Evolutionary conservation across 1,139 yeast genomes (phyloP).

Genomic region (Sugiyamaella pinicola): DNA sequence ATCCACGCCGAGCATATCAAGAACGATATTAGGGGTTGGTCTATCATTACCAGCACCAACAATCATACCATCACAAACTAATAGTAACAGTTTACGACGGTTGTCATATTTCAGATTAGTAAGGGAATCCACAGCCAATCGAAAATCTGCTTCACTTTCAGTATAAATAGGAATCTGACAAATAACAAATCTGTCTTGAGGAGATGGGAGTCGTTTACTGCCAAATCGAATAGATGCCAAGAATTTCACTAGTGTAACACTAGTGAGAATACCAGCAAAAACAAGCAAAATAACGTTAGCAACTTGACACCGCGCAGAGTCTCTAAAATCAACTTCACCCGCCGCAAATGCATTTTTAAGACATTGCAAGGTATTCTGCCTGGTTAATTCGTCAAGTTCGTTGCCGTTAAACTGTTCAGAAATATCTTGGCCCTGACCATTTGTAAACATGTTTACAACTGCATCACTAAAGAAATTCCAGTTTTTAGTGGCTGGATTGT

Average conservation of each 20-base stretch:
- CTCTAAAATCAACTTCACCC: constrained; percentile 44
- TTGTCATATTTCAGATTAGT: constrained; percentile 45
- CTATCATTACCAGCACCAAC: constrained; percentile 47
- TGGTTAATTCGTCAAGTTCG: constrained; percentile 33
- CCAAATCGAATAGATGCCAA: constrained; percentile 46
- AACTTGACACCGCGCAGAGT: constrained; percentile 45
- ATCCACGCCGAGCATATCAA: constrained; percentile 47
- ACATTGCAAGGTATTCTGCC: constrained; percentile 40
- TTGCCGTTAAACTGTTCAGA: constrained; percentile 35
- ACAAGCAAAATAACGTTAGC: constrained; percentile 45
- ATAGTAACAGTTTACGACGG: constrained; percentile 43
- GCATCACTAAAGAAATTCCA: constrained; percentile 42
- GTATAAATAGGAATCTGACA: constrained; percentile 50
- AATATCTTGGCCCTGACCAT: constrained; percentile 43
- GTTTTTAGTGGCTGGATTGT: constrained; percentile 29
- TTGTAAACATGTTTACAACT: constrained; percentile 39
- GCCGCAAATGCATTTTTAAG: constrained; percentile 42
- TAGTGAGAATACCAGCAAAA: constrained; percentile 44
- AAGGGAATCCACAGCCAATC: constrained; percentile 47
- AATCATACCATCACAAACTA: constrained; percentile 48
- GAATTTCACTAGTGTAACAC: constrained; percentile 45
- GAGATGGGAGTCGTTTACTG: constrained; percentile 41
- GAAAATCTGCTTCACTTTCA: constrained; percentile 46
- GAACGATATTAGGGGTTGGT: constrained; percentile 46
- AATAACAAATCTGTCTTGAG: constrained; percentile 45